Percentiles rank a stretch among this genome's conserved stretches.
Conservation (phyloP, 495 filamentous ascomycete genomes). For the Neurospora sp. region DNA sequence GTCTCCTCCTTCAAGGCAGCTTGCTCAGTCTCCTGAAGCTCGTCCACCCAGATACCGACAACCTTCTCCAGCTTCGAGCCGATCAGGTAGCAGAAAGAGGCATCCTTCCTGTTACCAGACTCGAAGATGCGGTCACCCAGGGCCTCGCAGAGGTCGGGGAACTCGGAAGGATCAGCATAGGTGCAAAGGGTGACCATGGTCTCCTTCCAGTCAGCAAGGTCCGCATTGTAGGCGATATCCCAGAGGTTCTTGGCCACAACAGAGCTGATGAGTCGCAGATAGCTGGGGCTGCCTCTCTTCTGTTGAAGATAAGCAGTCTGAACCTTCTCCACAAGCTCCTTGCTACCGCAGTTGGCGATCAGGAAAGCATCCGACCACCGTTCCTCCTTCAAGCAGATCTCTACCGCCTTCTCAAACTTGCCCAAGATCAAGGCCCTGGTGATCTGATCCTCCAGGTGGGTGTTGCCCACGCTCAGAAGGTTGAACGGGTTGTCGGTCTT, state of each 20-base stretch:
- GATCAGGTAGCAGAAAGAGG: constrained; percentile 89
- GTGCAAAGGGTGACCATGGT: constrained; percentile 93
- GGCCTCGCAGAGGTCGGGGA: constrained; percentile 91
- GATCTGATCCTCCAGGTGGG: constrained; percentile 72
- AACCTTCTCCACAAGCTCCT: constrained; percentile 87
- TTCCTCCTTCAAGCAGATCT: constrained; percentile 77
- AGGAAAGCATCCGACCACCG: constrained; percentile 95
- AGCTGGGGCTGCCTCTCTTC: constrained; percentile 75
- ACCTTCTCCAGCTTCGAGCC: constrained; percentile 98
- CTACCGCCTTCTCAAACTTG: constrained; percentile 81
- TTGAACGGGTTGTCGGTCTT: constrained; percentile 44
- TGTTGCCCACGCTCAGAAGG: constrained; percentile 70
- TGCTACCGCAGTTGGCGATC: constrained; percentile 93
- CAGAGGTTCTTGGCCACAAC: constrained; percentile 94
- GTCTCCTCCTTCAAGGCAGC: constrained; percentile 54
- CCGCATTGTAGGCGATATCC: constrained; percentile 96
- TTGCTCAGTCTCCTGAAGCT: constrained; percentile 74
- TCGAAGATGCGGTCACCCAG: constrained; percentile 88
- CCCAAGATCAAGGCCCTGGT: constrained; percentile 82
- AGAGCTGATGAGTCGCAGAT: constrained; percentile 81
- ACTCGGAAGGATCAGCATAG: constrained; percentile 81
- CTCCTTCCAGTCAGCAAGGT: constrained; percentile 90
- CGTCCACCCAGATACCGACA: constrained; percentile 82
- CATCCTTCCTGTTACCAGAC: constrained; percentile 65
- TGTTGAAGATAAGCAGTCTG: constrained; percentile 85